A percentile compares a stretch with the other conserved stretches of the same genome.
Evolutionary conservation across 768 basidiomycete species (phyloP).

Genomic region (Tylopilus plumbeoviolaceoides): DNA sequence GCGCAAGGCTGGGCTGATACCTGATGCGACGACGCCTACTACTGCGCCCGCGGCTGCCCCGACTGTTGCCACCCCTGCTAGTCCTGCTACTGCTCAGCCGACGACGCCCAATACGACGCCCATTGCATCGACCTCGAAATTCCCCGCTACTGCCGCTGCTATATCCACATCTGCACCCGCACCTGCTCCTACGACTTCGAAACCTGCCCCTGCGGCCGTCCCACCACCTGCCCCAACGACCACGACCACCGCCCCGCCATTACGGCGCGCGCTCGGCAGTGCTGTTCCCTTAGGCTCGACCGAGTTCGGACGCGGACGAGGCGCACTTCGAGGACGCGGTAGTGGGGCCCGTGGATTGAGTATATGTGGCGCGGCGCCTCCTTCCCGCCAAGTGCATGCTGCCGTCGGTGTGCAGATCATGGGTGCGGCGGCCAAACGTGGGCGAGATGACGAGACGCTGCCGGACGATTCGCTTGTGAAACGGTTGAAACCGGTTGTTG

Average conservation of each 20-base stretch:
- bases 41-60: too few species aligned
- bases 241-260: conserved; percentile 25
- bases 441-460: conserved; percentile 50
- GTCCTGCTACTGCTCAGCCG: too few species aligned
- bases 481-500: conserved; percentile 52
- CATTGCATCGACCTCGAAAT: too few species aligned
- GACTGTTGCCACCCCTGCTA: conserved; percentile 22
- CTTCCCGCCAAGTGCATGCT: conserved; percentile 14
- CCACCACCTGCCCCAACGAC: conserved; percentile 21
- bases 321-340: conserved; percentile 32
- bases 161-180: not conserved
- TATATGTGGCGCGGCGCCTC: conserved; percentile 31
- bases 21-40: too few species aligned
- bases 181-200: conserved; percentile 8
- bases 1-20: conserved; percentile 47
- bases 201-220: conserved; percentile 4
- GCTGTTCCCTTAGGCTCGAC: conserved; percentile 25
- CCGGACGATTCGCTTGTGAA: conserved; percentile 63
- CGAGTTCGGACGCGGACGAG: conserved; percentile 32
- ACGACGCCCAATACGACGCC: too few species aligned
- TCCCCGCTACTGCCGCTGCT: too few species aligned
- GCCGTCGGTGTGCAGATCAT: conserved; percentile 52
- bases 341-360: conserved; percentile 20
- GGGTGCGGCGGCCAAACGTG: conserved; percentile 62
- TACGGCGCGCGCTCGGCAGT: conserved; percentile 30